Evolutionary conservation across 768 basidiomycete species (phyloP), one percentile per base, ranked within the genome.

Genomic region (Tephrocybe sp.): DNA sequence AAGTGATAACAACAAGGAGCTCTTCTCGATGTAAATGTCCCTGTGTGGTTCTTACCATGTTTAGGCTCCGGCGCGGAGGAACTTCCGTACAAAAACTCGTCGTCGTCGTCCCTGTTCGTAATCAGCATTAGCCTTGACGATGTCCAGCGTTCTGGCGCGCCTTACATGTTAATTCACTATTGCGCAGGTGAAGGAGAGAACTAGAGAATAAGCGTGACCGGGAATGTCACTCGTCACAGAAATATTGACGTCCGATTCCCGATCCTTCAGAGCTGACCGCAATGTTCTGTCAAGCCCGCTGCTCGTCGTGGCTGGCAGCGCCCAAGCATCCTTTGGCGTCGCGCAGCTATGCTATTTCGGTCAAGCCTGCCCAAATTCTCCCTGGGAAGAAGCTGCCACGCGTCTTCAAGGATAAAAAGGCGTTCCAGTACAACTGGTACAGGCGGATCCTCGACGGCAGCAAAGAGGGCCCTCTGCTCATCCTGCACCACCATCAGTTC

Each of bases 381-480:
- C 74, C 78, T 4, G 71, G 80, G 3, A 85, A 84, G 62, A 69
- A 70, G 26, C 67, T 69, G 23, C 82, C 84, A 0, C 88, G 93
- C 37, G 75, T 81, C 53, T 94, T 92, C 65, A 78, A 78, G 45
- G 81, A 83, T 64, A 87, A 89, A 66, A 97, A 95, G 67, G 75
- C 84, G 1, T 85, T 82, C 68, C 84, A 92, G 65, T 91, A 85
- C 72, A 78, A 83, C 71, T 85, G 87, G 69, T 93, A 93, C 76
- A 74, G 78, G 50, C 78, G 77, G 60, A 81, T 96, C 56, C 78
- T 96, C 62, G 68, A 80, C 51, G 70, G 75, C 47, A 80, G 79
- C 64, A 59, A 68, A 20, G 67, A 74, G 32, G 73, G 82, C 0
- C 85, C 92, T 26, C 71, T 93, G 64, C 73, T 97, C 57, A 78